phyloP scores from a whole-genome alignment of 1,284 basidiomycete genomes.

The Filobasidium uniguttulatum region DNA sequence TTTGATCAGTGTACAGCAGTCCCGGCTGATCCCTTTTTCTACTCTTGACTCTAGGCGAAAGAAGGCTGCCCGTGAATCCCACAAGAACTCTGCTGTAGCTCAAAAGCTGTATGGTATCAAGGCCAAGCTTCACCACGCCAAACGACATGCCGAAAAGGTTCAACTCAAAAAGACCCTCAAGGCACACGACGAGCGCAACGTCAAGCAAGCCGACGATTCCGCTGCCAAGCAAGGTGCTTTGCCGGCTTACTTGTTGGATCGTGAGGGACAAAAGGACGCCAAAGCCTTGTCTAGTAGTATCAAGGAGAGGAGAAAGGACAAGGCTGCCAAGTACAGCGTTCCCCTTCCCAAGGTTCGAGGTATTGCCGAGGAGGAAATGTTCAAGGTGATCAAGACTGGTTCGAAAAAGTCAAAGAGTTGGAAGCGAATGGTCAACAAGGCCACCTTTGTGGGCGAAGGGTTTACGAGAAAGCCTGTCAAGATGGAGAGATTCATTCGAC shows the following conservation, averaged over 20 bases:
- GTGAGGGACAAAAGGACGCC: slow-evolving; percentile 93
- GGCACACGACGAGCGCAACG: slow-evolving; percentile 94
- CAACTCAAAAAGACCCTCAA: slow-evolving; percentile 99
- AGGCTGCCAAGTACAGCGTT: slow-evolving; percentile 94
- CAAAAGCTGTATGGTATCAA: slow-evolving; percentile 95
- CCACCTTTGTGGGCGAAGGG: slow-evolving; percentile 94
- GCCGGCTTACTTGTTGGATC: slow-evolving; percentile 88
- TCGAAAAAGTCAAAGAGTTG: slow-evolving; percentile 94
- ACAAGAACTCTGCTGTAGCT: slow-evolving; percentile 71
- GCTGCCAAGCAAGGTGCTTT: slow-evolving; percentile 75
- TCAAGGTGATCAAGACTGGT: slow-evolving; percentile 97
- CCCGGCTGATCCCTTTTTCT: not conserved
- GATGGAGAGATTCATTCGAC: slow-evolving; percentile 95
- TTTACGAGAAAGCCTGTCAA: slow-evolving; percentile 99
- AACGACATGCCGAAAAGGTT: slow-evolving; percentile 91
- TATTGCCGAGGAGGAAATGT: slow-evolving; percentile 99
- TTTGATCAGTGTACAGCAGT: not conserved
- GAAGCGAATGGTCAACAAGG: slow-evolving; percentile 99
- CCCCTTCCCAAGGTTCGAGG: slow-evolving; percentile 93
- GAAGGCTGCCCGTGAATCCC: slow-evolving; percentile 76
- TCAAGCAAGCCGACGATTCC: slow-evolving; percentile 79
- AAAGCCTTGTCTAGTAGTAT: slow-evolving; percentile 94
- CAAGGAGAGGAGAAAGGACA: slow-evolving; percentile 98
- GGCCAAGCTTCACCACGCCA: slow-evolving; percentile 93
- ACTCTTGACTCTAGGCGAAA: slow-evolving; percentile 67